Conservation (phyloP, 2,329 filamentous ascomycete species). For the Aspergillus tamarii region DNA sequence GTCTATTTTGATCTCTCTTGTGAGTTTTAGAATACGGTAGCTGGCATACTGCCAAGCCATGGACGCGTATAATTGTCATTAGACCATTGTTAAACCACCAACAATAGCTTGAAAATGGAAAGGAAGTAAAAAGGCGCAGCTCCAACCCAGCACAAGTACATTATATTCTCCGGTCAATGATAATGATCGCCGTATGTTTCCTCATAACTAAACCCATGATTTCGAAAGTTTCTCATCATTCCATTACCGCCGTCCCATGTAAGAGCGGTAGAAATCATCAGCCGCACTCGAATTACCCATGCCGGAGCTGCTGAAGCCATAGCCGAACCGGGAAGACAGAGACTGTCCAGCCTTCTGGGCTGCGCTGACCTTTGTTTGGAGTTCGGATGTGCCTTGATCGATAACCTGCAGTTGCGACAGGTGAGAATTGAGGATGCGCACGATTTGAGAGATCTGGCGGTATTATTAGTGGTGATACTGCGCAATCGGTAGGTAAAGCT, state of each 20-base stretch:
- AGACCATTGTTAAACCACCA: slow-evolving; percentile 6
- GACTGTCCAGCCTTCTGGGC: slow-evolving; percentile 77
- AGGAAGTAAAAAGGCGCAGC: neutral
- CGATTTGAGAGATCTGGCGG: slow-evolving; percentile 83
- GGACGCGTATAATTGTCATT: slow-evolving; percentile 5
- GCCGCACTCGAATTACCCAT: slow-evolving; percentile 55
- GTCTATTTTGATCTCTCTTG: neutral
- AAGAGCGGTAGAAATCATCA: slow-evolving; percentile 90
- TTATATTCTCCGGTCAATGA: slow-evolving; percentile 8
- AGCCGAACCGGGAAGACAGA: slow-evolving; percentile 48
- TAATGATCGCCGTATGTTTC: slow-evolving; percentile 7
- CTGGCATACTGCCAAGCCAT: neutral
- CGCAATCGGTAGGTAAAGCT: slow-evolving; percentile 12
- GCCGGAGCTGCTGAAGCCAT: slow-evolving; percentile 38
- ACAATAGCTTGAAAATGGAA: neutral
- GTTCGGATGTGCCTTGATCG: slow-evolving; percentile 77
- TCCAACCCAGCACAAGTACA: slow-evolving; percentile 9
- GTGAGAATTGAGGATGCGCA: slow-evolving; percentile 91
- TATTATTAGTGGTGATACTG: slow-evolving; percentile 15
- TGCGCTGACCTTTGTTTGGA: slow-evolving; percentile 79
- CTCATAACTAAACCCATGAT: slow-evolving; percentile 1
- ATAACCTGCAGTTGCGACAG: slow-evolving; percentile 91
- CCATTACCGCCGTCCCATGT: slow-evolving; percentile 69
- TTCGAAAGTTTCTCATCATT: neutral
- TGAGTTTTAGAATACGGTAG: neutral